Evolutionary conservation across 495 filamentous ascomycete species (phyloP).

Genomic region (Tetracladium setigerum): DNA sequence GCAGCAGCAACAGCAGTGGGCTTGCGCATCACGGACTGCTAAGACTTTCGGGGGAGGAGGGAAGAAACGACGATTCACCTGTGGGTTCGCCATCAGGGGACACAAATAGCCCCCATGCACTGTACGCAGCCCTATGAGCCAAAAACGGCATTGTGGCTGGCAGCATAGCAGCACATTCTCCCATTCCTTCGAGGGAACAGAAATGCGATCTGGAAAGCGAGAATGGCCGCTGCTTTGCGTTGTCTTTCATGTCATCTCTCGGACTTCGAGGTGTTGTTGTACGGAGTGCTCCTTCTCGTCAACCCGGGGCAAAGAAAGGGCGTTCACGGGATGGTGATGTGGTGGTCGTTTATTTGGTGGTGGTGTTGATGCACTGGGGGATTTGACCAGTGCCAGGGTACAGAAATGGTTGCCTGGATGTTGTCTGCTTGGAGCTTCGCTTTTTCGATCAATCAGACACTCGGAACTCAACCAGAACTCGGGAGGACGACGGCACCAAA

Average conservation of each 20-base stretch:
- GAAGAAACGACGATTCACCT: not conserved
- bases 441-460: too few relatives aligned
- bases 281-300: not conserved
- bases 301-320: not conserved
- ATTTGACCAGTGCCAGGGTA: not conserved
- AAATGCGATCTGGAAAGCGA: not conserved
- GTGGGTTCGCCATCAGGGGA: not conserved
- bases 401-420: not conserved
- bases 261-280: not conserved
- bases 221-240: not conserved
- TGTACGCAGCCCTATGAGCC: constrained; percentile 8
- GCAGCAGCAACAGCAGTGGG: constrained; percentile 5
- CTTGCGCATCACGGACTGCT: not conserved
- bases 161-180: too few relatives aligned
- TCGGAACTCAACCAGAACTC: too few relatives aligned
- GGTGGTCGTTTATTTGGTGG: too few relatives aligned
- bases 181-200: too few relatives aligned
- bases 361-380: not conserved
- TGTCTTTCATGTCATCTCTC: not conserved
- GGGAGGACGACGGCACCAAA: too few relatives aligned
- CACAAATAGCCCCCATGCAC: not conserved
- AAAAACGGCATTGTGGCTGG: too few relatives aligned
- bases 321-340: too few relatives aligned
- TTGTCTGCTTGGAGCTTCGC: not conserved
- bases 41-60: not conserved